Conservation (phyloP, 192 early-diverging fungal genomes). For the Dimargaris cristalligena region DNA sequence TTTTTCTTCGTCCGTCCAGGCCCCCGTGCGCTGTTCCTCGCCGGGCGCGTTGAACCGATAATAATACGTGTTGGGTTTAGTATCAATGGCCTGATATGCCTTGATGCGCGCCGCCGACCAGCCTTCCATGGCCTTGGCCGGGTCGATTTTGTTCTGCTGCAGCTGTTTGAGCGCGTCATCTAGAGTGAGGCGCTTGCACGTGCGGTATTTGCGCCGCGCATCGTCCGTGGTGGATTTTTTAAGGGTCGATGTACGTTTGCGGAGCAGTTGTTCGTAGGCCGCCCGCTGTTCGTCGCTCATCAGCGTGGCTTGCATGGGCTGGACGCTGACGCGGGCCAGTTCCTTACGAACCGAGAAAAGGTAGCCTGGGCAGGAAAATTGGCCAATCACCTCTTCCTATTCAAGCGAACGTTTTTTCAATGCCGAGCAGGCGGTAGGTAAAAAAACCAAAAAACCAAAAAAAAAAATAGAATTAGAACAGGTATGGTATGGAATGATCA, state of each 20-base stretch:
- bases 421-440: no score
- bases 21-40: conserved; percentile 82
- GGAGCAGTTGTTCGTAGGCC: conserved; percentile 71
- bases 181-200: conserved; percentile 54
- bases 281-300: conserved; percentile 74
- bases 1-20: conserved; percentile 79
- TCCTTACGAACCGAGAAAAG: conserved; percentile 43
- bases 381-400: conserved; percentile 79
- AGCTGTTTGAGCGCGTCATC: conserved; percentile 85
- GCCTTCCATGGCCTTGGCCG: conserved; percentile 80
- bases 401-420: no score
- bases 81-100: conserved; percentile 84
- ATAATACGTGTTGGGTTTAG: conserved; percentile 94
- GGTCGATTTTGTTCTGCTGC: conserved; percentile 57
- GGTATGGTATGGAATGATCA: no score
- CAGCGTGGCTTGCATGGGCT: conserved; percentile 23
- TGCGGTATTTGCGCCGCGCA: conserved; percentile 53
- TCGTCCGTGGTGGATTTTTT: conserved; percentile 68
- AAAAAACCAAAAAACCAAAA: no score
- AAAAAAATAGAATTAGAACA: no score
- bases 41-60: conserved; percentile 96
- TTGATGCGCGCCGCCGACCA: conserved; percentile 88
- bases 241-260: conserved; percentile 59
- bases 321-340: conserved; percentile 37
- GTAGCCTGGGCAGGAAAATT: conserved; percentile 64